Conservation (phyloP, 495 filamentous ascomycete genomes). For the Penicillium parvum region DNA sequence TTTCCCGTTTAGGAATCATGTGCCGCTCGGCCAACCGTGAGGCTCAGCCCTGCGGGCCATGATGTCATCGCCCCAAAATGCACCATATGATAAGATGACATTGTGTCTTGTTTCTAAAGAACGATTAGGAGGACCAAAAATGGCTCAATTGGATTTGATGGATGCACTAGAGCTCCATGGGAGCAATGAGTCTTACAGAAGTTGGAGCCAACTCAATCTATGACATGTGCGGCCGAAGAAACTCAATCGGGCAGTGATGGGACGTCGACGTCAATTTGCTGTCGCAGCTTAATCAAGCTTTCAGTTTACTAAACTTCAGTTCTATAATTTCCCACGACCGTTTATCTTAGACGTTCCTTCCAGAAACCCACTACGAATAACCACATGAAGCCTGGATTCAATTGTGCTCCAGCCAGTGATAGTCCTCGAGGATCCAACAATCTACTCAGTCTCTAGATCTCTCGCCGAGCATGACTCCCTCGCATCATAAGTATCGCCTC, state of each 20-base stretch:
- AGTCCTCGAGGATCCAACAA: too few species aligned
- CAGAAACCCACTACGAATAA: too few species aligned
- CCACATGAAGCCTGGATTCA: too few species aligned
- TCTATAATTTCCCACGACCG: too few species aligned
- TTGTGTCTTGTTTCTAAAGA: too few species aligned
- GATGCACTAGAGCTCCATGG: neutral
- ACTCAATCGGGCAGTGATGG: neutral
- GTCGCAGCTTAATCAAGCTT: neutral
- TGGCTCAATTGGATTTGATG: neutral
- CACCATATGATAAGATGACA: too few species aligned
- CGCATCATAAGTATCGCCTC: constrained; percentile 29
- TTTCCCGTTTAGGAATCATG: neutral
- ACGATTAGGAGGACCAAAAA: too few species aligned
- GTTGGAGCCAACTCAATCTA: neutral
- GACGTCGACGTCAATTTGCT: neutral
- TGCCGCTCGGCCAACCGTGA: neutral
- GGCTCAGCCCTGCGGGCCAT: neutral
- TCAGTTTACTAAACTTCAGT: neutral
- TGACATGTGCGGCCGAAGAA: neutral
- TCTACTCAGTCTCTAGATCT: neutral
- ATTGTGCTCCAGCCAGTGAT: too few species aligned
- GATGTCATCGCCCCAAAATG: neutral
- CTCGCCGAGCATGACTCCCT: neutral
- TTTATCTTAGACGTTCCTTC: too few species aligned
- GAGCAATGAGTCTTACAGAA: neutral